Evolutionary conservation across 1,284 basidiomycete species (phyloP), one percentile per base, ranked within the genome.

Genomic region (Boletus semigastroideus): DNA sequence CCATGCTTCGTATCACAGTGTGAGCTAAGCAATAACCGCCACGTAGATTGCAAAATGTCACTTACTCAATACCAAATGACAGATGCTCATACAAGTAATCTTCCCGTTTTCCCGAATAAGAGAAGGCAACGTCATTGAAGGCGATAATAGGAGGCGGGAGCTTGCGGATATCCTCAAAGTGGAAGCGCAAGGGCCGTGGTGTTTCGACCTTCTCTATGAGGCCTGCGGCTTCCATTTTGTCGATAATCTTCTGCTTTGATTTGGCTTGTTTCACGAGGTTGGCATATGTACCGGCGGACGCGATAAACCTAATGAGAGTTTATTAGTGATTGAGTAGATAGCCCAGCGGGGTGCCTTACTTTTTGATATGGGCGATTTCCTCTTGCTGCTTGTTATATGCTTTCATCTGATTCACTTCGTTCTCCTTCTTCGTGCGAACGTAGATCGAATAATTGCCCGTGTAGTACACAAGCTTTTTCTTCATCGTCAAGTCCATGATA

Each of bases 191-290:
- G 38, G 83, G 82, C 64, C 82, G 86, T 46, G 83, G 79, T 8
- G 71, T 67, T 67, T 92, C 89, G 52, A 98, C 78, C 72, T 93
- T 93, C 75, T 98, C 93, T 65, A 98, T 81, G 40, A 98, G 80
- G 63, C 96, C 96, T 13, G 95, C 96, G n/a, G 96, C 96, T 79
- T 98, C 96, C 96, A 99, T 98, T 84, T 99, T 99, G 82, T 99
- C 96, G 73, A 99, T 97, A 59, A 97, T 97, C 79, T 99, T 98
- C 74, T 98, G 96, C 77, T 99, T 99, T 45, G 94, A 98, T 78
- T 99, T 98, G 65, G 96, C 96, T 76, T 99, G 96, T 71, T 89
- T 93, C 67, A 98, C 96, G 63, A 98, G 83, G 74, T 98, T 99
- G 68, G 96, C 96, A 69, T 98, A 98, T 42, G 96, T 98, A 86